phyloP scores from a whole-genome alignment of 305 asterid genomes.

The Rubia balearica region DNA sequence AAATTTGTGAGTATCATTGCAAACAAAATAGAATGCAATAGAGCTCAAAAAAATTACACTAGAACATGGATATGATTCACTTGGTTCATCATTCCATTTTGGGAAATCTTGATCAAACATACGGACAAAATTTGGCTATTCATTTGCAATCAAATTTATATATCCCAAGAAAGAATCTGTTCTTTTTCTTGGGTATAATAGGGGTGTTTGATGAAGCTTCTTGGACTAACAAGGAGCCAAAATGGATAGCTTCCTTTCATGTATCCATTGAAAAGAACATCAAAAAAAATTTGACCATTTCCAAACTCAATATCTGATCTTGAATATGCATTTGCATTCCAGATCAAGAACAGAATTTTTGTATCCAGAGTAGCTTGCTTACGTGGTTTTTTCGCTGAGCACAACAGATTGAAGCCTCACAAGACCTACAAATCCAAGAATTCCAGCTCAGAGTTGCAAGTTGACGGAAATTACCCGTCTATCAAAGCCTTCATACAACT shows the following conservation, averaged over 20 bases:
- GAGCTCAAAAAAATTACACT: background rate
- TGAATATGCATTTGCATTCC: background rate
- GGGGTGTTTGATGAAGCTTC: constrained; percentile 8
- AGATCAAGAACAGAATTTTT: background rate
- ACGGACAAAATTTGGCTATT: background rate
- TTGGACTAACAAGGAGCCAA: background rate
- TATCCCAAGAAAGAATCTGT: background rate
- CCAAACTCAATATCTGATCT: constrained; percentile 5
- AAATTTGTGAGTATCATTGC: background rate
- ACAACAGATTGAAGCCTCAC: background rate
- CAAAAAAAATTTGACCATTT: too few relatives aligned
- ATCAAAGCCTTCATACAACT: background rate
- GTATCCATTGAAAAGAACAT: background rate
- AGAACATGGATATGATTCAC: background rate
- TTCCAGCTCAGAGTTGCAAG: background rate
- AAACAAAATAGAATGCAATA: background rate
- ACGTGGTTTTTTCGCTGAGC: background rate
- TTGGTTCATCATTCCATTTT: background rate
- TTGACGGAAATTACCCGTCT: background rate
- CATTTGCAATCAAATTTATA: background rate
- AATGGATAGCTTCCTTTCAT: constrained; percentile 5
- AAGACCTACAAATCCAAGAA: background rate
- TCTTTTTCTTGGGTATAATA: background rate
- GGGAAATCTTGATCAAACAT: background rate
- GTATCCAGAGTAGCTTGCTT: background rate